Evolutionary conservation across 1,284 basidiomycete species (phyloP), one percentile per base, ranked within the genome.

Genomic region (Ganoderma lucidum): DNA sequence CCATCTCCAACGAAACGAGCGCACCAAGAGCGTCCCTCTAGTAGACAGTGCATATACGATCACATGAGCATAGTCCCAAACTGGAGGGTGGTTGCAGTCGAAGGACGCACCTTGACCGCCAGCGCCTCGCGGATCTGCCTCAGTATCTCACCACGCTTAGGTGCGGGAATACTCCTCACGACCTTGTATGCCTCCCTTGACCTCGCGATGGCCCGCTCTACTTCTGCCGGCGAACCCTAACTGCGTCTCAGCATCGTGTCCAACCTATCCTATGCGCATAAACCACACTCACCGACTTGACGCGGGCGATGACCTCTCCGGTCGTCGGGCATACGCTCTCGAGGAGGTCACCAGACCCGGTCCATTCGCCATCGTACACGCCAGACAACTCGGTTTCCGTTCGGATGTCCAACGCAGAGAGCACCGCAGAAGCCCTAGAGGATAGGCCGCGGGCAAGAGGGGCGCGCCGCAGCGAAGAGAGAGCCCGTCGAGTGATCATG

Each of bases 1-100:
- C 96, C 96, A 98, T 98, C 81, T 98, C 96, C 23, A 97, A 84
- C 51, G 93, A 92, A 8, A 95, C 88, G 30, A 95, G 85, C 32
- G 93, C 92, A 53, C 97, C 97, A 14, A 99, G 86, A 44, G 88
- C 93, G 67, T 93, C 89, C 58, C 92, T 87, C 91, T 96, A 74
- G 37, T 68, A 53, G 71, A 62, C 67, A 62, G 66, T 23, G 39
- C 60, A 65, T 60, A 65, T 60, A 71, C 32, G 42, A 30, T 4
- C 64, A 65, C 8, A 32, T 30, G 23, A 44, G n/a, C 14, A 8
- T 39, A 3, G 58, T 17, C 12, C 30, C 30, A 15, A n/a, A 35
- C 3, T 15, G 39, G 6, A 12, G 19, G 14, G 45, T 30, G 32
- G 32, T 35, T 1, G 41, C 17, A 15, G 42, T 51, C 10, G 23